Evolutionary conservation across 768 basidiomycete species (phyloP).

Genomic region (Tubosaeta sp.): DNA sequence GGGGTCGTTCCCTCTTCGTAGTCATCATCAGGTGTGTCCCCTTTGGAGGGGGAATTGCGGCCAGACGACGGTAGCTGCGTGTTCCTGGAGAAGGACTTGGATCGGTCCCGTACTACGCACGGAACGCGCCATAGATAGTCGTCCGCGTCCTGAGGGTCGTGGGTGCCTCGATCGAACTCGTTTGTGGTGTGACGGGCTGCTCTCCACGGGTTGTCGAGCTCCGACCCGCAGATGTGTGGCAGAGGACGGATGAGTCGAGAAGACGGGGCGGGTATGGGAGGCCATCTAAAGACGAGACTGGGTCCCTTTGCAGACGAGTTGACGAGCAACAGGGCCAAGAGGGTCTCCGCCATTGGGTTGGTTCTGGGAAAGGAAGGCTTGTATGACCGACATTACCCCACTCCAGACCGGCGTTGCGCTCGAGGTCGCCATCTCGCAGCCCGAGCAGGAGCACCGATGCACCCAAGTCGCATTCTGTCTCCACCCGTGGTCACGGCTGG

Average conservation of each 20-base stretch:
- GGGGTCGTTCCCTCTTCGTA: conserved; percentile 30
- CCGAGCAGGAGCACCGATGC: conserved; percentile 13
- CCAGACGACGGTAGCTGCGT: conserved; percentile 45
- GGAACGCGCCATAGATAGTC: conserved; percentile 67
- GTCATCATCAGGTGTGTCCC: conserved; percentile 35
- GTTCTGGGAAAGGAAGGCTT: too few relatives aligned
- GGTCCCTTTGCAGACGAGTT: conserved; percentile 81
- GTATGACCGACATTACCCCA: conserved; percentile 9
- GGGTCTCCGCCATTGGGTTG: conserved; percentile 74
- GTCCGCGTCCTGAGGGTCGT: conserved; percentile 26
- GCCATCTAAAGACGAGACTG: conserved; percentile 81
- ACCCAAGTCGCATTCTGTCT: conserved; percentile 63
- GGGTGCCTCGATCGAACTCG: conserved; percentile 2
- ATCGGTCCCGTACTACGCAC: conserved; percentile 43
- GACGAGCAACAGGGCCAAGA: conserved; percentile 78
- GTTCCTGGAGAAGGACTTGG: conserved; percentile 47
- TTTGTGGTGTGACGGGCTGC: conserved; percentile 50
- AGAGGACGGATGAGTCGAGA: conserved; percentile 70
- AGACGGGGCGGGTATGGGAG: conserved; percentile 60
- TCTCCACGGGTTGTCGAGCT: conserved; percentile 72
- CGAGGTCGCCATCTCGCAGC: conserved; percentile 36
- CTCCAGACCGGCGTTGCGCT: conserved; percentile 41
- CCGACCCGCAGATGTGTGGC: conserved; percentile 43
- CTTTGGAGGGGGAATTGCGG: conserved; percentile 47
- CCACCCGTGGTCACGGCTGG: conserved; percentile 86